Evolutionary conservation across 768 basidiomycete genomes (phyloP), one percentile per base, ranked within the genome.

Genomic region (Paxillus rubicundulus): DNA sequence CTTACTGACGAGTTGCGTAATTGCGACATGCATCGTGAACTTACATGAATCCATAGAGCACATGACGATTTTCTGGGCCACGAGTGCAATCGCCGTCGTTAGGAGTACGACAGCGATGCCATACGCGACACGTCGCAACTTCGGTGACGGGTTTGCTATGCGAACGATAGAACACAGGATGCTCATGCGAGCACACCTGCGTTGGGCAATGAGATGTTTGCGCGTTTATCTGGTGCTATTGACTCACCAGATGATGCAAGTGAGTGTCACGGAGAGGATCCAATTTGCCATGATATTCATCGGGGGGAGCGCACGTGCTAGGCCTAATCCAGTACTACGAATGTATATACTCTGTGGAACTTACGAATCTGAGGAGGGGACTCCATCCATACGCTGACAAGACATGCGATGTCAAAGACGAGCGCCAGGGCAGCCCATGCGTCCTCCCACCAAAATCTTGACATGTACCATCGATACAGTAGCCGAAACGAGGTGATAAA

Each of bases 141-240:
- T 53, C 39, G 24, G 37, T 1, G 43, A 24, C 0, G 64, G 65
- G 27, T 49, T 55, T 33, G 52, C 45, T 49, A 67, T 53, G 43
- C 65, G 62, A 32, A 58, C 28, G 14, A 69, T 37, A 3, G 65
- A 69, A 34, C 46, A 67, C 5, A 67, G 37, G 13, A 67, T 67
- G 33, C 67, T 69, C 48, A 67, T 62, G 4, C 65, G 52, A 13
- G 65, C 47, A 13, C 61, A 61, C 65, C 65, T 67, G 14, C 50
- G 17, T 24, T 36, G 36, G 20, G 9, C 28, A 27, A 18, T 17
- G 24, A 28, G 10, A n/a, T 3, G 2, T 5, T 18, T 17, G 37
- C 4, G 7, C 30, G 27, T 21, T 24, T 24, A 27, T 28, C 28
- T 12, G 3, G 7, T 17, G 14, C 17, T 46, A 20, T 28, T 18